Evolutionary conservation across 176 grass and related monocot species (phyloP), one percentile per base, ranked within the genome.

Genomic region (Microstegium vimineum): DNA sequence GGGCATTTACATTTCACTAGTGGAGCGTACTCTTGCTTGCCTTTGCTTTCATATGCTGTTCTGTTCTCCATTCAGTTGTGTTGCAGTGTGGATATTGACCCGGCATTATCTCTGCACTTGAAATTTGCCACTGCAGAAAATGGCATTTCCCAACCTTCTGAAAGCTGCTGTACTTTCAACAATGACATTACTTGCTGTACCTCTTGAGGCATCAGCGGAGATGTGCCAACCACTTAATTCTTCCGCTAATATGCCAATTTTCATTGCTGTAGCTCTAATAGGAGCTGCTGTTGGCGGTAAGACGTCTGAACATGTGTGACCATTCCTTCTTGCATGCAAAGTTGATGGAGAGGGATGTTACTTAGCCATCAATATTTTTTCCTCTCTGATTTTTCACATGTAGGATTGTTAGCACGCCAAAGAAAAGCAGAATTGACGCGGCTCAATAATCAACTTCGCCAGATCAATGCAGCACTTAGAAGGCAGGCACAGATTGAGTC

Each of bases 401-500:
- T 75, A 94, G 89, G 92, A 74, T 84, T 91, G 23, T 46, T 94
- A 69, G 92, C 86, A 75, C 73, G 92, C 2, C 89, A 71, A 80
- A 94, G 92, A 82, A 94, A 81, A 36, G 86, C 78, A 5, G 92
- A 94, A 69, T 10, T 94, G 63, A 84, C 91, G 77, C 80, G 61
- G 15, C 66, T 89, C 71, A 94, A 94, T 59, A 81, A 86, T 64
- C 92, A 94, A 82, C 84, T 94, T 49, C 89, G 83, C 7, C 92
- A 91, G 76, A 91, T 94, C 41, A 94, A 94, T 40, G 79, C 77
- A 1, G 83, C 67, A 4, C 77, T 94, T 51, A 87, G 89, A 78
- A 88, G 92, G 26, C 89, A 91, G 79, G 92, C 92, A 5, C 89
- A 91, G 76, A 94, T 94, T 87, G 92, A 91, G 12, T 91, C 89